phyloP scores from a whole-genome alignment of 2,329 filamentous ascomycete species.

The Thelonectria rubi region DNA sequence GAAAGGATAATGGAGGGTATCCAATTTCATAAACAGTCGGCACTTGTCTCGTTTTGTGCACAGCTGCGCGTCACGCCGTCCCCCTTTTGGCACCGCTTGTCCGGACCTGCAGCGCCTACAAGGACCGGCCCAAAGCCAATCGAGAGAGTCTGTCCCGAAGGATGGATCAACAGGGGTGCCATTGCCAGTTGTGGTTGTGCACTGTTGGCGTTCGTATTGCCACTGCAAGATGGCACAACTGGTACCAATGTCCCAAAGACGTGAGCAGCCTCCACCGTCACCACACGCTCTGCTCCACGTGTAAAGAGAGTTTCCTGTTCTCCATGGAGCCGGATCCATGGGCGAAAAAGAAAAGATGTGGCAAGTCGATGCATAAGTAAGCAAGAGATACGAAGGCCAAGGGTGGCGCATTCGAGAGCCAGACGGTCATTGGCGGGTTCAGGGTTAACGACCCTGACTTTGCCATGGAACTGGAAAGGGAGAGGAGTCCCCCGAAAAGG shows the following conservation, averaged over 20 bases:
- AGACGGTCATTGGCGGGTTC: conserved; percentile 4
- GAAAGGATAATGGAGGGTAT: conserved; percentile 17
- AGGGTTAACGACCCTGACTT: conserved; percentile 6
- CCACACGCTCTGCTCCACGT: conserved; percentile 15
- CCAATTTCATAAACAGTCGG: conserved; percentile 21
- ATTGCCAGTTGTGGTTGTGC: conserved; percentile 4
- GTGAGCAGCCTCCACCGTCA: conserved; percentile 7
- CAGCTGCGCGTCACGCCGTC: conserved; percentile 9
- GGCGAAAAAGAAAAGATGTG: conserved; percentile 8
- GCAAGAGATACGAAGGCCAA: conserved; percentile 15
- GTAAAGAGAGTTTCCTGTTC: conserved; percentile 6
- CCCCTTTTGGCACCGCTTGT: conserved; percentile 20
- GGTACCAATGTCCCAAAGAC: background rate
- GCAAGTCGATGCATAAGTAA: conserved; percentile 12
- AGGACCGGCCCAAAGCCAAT: conserved; percentile 20
- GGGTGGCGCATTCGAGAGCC: conserved; percentile 7
- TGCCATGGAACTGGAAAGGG: conserved; percentile 1
- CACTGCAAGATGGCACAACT: background rate
- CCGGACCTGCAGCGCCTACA: conserved; percentile 24
- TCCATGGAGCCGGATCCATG: background rate
- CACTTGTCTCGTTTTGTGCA: conserved; percentile 23
- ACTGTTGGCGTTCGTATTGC: conserved; percentile 16
- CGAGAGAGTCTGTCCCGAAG: conserved; percentile 1
- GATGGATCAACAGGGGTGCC: conserved; percentile 10
- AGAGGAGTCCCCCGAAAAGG: background rate